These are phyloP conservation scores for Pseudozyma thailandica DNA, from an alignment of 1,284 basidiomycete genomes.

Conservation along the genomic window DNA sequence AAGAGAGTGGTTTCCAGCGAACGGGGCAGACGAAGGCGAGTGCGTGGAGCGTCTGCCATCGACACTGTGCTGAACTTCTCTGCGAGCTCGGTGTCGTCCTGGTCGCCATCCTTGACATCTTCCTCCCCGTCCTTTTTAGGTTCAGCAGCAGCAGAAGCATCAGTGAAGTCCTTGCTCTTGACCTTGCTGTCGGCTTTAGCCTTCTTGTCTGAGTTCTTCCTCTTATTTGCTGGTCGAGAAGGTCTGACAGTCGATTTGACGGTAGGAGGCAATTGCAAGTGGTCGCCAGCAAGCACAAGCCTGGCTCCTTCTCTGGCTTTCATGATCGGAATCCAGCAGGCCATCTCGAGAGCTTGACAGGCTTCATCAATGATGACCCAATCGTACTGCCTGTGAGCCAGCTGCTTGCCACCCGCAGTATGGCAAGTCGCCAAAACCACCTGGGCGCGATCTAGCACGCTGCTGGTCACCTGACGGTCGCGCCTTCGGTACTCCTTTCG, in stretches of 20 bases:
- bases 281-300: conserved; percentile 69
- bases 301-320: conserved; percentile 42
- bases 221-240: neutral
- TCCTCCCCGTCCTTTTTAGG: neutral
- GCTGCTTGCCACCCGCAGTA: conserved; percentile 69
- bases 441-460: conserved; percentile 81
- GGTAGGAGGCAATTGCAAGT: conserved; percentile 81
- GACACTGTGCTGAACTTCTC: conserved; percentile 7
- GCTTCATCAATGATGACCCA: conserved; percentile 91
- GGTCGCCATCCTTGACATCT: conserved; percentile 6
- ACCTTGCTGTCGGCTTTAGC: neutral
- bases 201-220: neutral
- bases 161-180: conserved; percentile 10
- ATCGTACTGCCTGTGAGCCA: conserved; percentile 74
- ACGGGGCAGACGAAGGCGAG: conserved; percentile 74
- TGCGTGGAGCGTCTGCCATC: neutral
- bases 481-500: conserved; percentile 92
- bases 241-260: conserved; percentile 71
- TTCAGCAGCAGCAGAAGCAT: conserved; percentile 10
- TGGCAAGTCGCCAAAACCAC: conserved; percentile 93
- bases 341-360: conserved; percentile 94
- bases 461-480: conserved; percentile 82
- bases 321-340: conserved; percentile 94
- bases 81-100: conserved; percentile 1
- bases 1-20: conserved; percentile 90